Base-by-base conservation (phyloP, 2,329 filamentous ascomycete genomes). In the Pyricularia sp. region DNA sequence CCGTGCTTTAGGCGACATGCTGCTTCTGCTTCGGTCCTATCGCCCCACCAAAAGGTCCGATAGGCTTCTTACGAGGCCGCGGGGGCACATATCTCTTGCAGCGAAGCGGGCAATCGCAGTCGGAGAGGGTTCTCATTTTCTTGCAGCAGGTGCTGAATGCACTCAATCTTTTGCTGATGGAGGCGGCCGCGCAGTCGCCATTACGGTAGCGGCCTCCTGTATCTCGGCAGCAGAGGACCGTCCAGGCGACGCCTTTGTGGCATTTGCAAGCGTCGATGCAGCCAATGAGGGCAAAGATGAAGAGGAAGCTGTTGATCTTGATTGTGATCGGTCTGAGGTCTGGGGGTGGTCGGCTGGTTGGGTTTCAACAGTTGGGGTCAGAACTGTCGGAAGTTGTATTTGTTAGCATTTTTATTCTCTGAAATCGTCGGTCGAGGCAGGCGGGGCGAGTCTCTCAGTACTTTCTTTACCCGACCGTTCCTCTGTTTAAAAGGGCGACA, bases 81-180 rank as follows among this genome's bases (percentile, higher is more conserved):
- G 2, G 9, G 3, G 40, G 4, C 16, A 44, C 16, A 6, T 9
- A 6, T 44, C 7, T 4, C 16, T 16, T 12, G 28, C 68, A 68
- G 1, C 74, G 69, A 3, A 75, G 70, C 62, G 75, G 78, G 22
- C 70, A 64, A 10, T 64, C 64, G 26, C 31, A 26, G 26, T 71
- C 66, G 2, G 76, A 75, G 72, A 79, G 79, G 0, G 71, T 68
- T 0, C 77, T 78, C 0, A 79, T 64, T 26, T 70, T 71, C 3
- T 71, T 77, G 65, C 79, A 79, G n/a, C 79, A 78, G 76, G 77
- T 79, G 68, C 78, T 78, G 75, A 77, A 78, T 35, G 71, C 74
- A 35, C 66, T 65, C 9, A 76, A 68, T 19, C 68, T 71, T 4
- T 70, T 64, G 12, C 65, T 33, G 64, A 80, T 77, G 1, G 76